Percentiles rank a stretch among this genome's conserved stretches.
phyloP scores from a whole-genome alignment of 768 basidiomycete species.

The Lentinula lateritia region DNA sequence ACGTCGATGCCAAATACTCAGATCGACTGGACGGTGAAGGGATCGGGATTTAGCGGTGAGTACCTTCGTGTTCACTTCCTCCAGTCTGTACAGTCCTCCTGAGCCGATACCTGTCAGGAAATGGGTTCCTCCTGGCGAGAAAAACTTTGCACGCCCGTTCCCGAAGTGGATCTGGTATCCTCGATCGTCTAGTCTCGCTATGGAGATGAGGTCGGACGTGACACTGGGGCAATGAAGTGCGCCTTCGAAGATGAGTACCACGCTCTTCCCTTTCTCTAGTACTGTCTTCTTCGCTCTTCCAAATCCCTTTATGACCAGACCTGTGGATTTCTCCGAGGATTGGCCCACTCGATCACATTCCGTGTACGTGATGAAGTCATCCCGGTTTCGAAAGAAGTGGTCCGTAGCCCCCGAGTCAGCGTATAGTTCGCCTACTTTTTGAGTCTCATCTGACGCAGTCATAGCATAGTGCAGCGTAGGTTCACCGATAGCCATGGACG shows the following conservation, averaged over 20 bases:
- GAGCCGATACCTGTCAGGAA: background rate
- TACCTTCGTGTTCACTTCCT: background rate
- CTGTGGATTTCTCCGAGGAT: constrained; percentile 6
- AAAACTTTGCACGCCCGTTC: background rate
- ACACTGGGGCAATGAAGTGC: constrained; percentile 21
- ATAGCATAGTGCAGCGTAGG: background rate
- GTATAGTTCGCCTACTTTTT: background rate
- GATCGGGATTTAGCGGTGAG: constrained; percentile 11
- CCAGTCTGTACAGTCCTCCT: background rate
- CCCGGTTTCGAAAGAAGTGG: no score
- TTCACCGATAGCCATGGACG: background rate
- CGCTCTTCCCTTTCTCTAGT: constrained; percentile 1
- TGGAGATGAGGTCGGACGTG: constrained; percentile 20
- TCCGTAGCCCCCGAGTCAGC: constrained; percentile 18
- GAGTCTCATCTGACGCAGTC: background rate
- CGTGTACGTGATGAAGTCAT: no score
- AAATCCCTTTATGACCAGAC: constrained; percentile 16
- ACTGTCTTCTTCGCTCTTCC: constrained; percentile 14
- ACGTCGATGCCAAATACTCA: constrained; percentile 22
- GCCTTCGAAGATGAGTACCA: constrained; percentile 13
- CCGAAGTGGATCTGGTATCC: constrained; percentile 12
- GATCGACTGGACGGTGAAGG: constrained; percentile 12
- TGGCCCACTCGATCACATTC: no score
- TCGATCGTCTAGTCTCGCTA: constrained; percentile 11
- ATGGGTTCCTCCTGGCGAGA: background rate